Percentiles rank a stretch among this genome's conserved stretches.
These are phyloP conservation scores for Lactarius deliciosus DNA, from an alignment of 768 basidiomycete genomes.

Conservation along the genomic window DNA sequence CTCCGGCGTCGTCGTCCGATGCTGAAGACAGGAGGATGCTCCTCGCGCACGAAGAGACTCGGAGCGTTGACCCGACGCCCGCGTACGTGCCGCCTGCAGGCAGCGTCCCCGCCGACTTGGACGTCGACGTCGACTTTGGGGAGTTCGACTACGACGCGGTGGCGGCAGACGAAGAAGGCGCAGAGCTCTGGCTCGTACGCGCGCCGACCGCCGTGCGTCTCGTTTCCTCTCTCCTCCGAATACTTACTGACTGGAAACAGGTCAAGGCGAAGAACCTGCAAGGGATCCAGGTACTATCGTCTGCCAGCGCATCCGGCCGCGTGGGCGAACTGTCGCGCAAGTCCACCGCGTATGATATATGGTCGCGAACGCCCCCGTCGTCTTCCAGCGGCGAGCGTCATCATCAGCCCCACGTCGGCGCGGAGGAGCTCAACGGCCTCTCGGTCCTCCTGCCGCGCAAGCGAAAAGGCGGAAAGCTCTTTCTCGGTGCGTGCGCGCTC, in stretches of 20 bases:
- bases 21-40: background rate
- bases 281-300: slow-evolving; percentile 4
- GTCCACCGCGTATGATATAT: slow-evolving; percentile 22
- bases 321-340: slow-evolving; percentile 25
- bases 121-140: slow-evolving; percentile 26
- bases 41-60: background rate
- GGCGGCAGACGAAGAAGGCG: slow-evolving; percentile 21
- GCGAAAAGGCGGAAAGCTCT: slow-evolving; percentile 25
- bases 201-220: slow-evolving; percentile 22
- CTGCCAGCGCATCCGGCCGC: background rate
- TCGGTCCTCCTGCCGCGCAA: slow-evolving; percentile 27
- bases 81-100: slow-evolving; percentile 6
- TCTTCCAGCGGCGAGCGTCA: background rate
- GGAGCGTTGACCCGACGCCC: background rate
- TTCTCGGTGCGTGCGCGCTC: slow-evolving; percentile 20
- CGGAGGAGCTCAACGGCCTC: slow-evolving; percentile 26
- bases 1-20: background rate
- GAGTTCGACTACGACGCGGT: slow-evolving; percentile 30
- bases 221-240: too few relatives aligned
- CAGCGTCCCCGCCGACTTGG: slow-evolving; percentile 2
- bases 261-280: slow-evolving; percentile 22
- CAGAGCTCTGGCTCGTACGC: slow-evolving; percentile 30
- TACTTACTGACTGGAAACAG: background rate
- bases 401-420: background rate
- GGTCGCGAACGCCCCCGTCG: slow-evolving; percentile 7